These are phyloP conservation scores for Gamarada debralockiae DNA, from an alignment of 495 filamentous ascomycete species.

Conservation along the genomic window DNA sequence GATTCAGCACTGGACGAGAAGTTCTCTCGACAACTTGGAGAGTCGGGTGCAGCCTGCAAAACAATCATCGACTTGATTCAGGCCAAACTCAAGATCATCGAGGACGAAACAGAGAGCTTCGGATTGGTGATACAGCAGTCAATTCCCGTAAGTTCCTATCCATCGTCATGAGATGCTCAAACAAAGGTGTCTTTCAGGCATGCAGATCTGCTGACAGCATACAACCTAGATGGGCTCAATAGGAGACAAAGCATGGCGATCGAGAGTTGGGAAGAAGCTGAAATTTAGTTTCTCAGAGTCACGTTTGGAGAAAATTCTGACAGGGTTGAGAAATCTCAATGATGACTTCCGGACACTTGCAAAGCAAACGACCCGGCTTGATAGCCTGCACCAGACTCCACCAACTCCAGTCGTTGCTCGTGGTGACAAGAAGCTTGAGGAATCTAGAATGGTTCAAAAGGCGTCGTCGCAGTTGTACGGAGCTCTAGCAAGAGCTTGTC, in stretches of 20 bases:
- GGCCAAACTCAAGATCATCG: constrained; percentile 4
- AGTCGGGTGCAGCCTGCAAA: constrained; percentile 8
- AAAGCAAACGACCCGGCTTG: constrained; percentile 9
- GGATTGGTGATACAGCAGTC: constrained; percentile 8
- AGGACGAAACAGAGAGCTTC: constrained; percentile 10
- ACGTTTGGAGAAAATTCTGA: constrained; percentile 1
- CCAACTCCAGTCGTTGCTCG: background rate
- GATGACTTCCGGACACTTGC: constrained; percentile 11
- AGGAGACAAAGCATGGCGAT: constrained; percentile 13
- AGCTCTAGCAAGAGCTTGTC: constrained; percentile 30
- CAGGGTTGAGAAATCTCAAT: constrained; percentile 11
- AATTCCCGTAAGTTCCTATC: constrained; percentile 9
- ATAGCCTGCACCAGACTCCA: background rate
- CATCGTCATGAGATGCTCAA: background rate
- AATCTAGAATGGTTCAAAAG: constrained; percentile 23
- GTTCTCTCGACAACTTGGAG: constrained; percentile 9
- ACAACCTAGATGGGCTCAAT: constrained; percentile 7
- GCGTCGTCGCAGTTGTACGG: constrained; percentile 33
- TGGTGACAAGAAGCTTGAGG: constrained; percentile 6
- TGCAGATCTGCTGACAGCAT: too few species aligned
- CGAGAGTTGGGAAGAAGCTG: constrained; percentile 8
- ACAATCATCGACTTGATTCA: constrained; percentile 6
- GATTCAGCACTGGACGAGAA: constrained; percentile 10
- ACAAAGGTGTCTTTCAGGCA: too few species aligned
- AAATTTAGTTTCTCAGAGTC: constrained; percentile 15